Conservation (phyloP, 2,329 filamentous ascomycete species). For the Hypomyces perniciosus region DNA sequence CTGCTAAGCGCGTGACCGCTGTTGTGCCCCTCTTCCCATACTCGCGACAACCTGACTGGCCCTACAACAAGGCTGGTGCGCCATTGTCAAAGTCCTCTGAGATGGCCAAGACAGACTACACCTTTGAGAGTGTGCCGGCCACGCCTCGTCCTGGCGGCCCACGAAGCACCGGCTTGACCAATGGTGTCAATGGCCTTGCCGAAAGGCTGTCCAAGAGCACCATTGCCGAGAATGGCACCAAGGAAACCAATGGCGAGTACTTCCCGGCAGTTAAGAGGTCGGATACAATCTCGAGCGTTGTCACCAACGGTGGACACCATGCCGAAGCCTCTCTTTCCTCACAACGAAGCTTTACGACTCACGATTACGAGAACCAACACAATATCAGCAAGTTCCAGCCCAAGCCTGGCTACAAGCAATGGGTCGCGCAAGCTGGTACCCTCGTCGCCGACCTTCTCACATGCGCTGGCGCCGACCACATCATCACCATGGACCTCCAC, state of each 20-base stretch:
- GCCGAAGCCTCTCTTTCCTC: conserved; percentile 35
- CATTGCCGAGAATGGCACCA: conserved; percentile 41
- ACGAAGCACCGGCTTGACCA: conserved; percentile 58
- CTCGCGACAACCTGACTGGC: conserved; percentile 90
- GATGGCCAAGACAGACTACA: conserved; percentile 57
- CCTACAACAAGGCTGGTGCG: conserved; percentile 92
- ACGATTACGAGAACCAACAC: conserved; percentile 57
- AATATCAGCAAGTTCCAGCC: conserved; percentile 59
- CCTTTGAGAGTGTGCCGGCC: conserved; percentile 85
- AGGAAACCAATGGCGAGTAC: conserved; percentile 28
- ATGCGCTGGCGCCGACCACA: conserved; percentile 91
- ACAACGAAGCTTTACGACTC: conserved; percentile 51
- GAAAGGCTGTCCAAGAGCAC: conserved; percentile 65
- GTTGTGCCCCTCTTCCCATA: conserved; percentile 96
- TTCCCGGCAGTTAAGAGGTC: conserved; percentile 29
- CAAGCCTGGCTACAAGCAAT: conserved; percentile 93
- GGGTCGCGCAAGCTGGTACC: conserved; percentile 95
- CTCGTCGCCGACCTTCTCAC: conserved; percentile 90
- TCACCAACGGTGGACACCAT: conserved; percentile 27
- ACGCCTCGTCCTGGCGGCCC: conserved; percentile 70
- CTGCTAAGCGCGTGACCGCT: conserved; percentile 85
- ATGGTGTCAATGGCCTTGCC: conserved; percentile 63
- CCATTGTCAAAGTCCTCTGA: conserved; percentile 67
- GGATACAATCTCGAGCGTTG: conserved; percentile 30
- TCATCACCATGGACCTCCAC: conserved; percentile 96